Percentiles rank a stretch among this genome's conserved stretches.
These are phyloP conservation scores for Acorus calamus DNA, from an alignment of 106 monocot genomes.

Conservation along the genomic window DNA sequence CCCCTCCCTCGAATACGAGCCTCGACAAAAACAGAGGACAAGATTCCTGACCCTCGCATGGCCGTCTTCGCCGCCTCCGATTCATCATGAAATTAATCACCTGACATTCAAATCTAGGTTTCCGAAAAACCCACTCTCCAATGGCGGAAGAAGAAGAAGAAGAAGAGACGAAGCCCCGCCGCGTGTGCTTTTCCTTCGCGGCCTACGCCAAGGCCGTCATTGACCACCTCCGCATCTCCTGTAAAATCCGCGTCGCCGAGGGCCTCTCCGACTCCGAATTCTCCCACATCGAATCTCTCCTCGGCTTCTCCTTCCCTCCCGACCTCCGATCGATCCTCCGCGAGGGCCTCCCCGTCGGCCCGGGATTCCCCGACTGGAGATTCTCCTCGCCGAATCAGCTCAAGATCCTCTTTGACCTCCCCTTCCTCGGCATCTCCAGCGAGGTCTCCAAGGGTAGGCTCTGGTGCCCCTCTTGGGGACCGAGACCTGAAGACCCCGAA, in stretches of 20 bases:
- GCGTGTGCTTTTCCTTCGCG: constrained; percentile 53
- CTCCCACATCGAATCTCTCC: constrained; percentile 18
- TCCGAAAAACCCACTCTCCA: no score
- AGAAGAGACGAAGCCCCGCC: background rate
- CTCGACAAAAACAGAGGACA: no score
- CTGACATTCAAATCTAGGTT: no score
- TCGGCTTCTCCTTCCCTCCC: constrained; percentile 18
- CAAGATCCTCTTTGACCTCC: constrained; percentile 16
- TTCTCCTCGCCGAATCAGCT: constrained; percentile 18
- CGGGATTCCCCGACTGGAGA: constrained; percentile 41
- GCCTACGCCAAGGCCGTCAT: constrained; percentile 50
- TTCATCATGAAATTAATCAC: no score
- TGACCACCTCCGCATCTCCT: constrained; percentile 13
- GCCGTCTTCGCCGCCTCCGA: no score
- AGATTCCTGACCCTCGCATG: no score
- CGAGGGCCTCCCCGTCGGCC: constrained; percentile 40
- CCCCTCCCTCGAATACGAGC: no score
- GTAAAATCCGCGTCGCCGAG: constrained; percentile 12
- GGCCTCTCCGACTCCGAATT: constrained; percentile 40
- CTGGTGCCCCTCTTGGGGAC: constrained; percentile 23
- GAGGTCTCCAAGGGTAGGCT: constrained; percentile 9
- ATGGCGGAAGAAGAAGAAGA: no score
- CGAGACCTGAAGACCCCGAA: background rate
- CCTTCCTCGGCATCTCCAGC: constrained; percentile 5
- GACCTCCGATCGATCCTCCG: constrained; percentile 42